Evolutionary conservation across 257 asterid genomes (phyloP), one percentile per base, ranked within the genome.

Genomic region (Verbascum thapsus): DNA sequence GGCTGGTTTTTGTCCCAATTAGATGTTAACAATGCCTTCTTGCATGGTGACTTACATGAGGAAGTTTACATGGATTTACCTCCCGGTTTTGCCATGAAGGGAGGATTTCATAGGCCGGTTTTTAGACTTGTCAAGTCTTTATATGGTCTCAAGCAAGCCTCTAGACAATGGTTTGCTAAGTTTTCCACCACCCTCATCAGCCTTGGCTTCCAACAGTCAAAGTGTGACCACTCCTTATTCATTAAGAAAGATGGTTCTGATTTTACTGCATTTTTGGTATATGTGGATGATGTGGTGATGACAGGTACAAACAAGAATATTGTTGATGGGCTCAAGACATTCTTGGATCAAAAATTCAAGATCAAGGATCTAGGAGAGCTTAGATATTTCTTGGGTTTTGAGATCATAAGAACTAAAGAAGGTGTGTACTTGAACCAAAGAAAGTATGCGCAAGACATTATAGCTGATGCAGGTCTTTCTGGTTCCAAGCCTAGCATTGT

Each of bases 231-330:
- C 2, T 3, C 49, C 1, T 38, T 57, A 1, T 57, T 37, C 34
- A 57, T 16, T 0, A 26, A 5, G 5, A 2, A 26, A 1, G 32
- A 26, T 26, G 32, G 5, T 1, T 26, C 32, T 26, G 32, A 26
- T 26, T 26, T 26, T 2, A 26, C 32, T 1, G 5, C 32, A 26
- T 3, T 52, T 1, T 8, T 63, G 2, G 51, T 63, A 0, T 63
- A 63, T 18, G 60, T 63, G 0, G 51, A 63, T 8, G 69, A 63
- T 2, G 35, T 63, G 5, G 16, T 50, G 4, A 8, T 63, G 1
- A 39, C 22, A 2, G 19, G 60, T 2, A 20, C 18, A 16, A 12
- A 39, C 0, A 0, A 0, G 0, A 3, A 1, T 0, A n/a, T 16
- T 1, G 19, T 63, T 19, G 19, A 15, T 0, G 1, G 1, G 0